These are phyloP conservation scores for Pichia rugopelliculosa DNA, from an alignment of 805 yeast species.

Conservation along the genomic window DNA sequence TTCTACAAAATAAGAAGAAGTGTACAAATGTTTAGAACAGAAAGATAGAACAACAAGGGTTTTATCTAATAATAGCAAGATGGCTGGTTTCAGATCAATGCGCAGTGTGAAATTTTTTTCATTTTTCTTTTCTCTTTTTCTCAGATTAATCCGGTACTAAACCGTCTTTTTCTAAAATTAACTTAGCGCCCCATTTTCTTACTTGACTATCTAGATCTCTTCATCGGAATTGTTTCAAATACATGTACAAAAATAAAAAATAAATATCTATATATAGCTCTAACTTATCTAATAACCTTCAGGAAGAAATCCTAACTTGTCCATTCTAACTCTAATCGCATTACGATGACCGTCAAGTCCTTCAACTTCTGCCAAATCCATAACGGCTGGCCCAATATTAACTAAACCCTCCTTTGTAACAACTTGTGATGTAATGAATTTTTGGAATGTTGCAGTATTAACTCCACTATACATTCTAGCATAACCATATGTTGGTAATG, in stretches of 20 bases:
- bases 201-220: no score
- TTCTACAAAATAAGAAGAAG: not conserved
- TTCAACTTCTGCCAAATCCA: constrained; percentile 92
- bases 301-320: constrained; percentile 49
- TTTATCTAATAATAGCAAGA: not conserved
- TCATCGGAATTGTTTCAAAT: not conserved
- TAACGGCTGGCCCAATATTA: constrained; percentile 92
- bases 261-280: not conserved
- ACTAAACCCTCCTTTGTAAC: constrained; percentile 78
- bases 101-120: not conserved
- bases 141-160: no score
- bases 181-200: no score
- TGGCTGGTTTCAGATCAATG: not conserved
- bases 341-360: constrained; percentile 97
- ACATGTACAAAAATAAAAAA: not conserved
- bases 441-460: constrained; percentile 91
- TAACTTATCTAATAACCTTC: constrained; percentile 14
- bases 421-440: constrained; percentile 89
- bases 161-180: not conserved
- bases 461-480: constrained; percentile 98
- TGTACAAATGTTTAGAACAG: not conserved
- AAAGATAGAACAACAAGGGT: no score
- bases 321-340: constrained; percentile 93
- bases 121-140: not conserved
- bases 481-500: constrained; percentile 96